Conservation (phyloP, 2,329 filamentous ascomycete species). For the Aspergillus tamarii region DNA sequence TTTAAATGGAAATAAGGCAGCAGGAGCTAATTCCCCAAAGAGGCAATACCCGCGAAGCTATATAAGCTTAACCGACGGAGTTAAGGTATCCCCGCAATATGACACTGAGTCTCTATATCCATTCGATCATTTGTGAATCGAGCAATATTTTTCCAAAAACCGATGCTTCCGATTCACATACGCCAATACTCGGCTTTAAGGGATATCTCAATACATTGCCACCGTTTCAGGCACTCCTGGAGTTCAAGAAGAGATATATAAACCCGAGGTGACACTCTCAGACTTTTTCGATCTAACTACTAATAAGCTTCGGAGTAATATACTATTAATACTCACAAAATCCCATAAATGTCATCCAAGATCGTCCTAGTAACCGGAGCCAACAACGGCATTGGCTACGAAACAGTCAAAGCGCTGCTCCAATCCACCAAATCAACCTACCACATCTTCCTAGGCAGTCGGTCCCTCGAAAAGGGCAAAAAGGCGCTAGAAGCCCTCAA, state of each 20-base stretch:
- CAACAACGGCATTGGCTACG: slow-evolving; percentile 3
- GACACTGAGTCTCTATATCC: background rate
- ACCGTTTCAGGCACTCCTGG: background rate
- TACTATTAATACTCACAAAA: background rate
- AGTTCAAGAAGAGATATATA: background rate
- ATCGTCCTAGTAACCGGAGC: slow-evolving; percentile 5
- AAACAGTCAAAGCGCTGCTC: slow-evolving; percentile 8
- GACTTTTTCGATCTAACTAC: background rate
- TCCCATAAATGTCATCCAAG: background rate
- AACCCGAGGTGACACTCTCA: background rate
- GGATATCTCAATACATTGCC: background rate
- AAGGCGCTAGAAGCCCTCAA: background rate
- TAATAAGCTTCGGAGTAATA: background rate
- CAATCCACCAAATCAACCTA: background rate
- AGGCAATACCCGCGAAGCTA: background rate
- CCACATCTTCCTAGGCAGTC: slow-evolving; percentile 1
- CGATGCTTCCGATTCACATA: background rate
- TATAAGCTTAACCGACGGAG: background rate
- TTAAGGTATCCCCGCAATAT: background rate
- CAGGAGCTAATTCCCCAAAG: background rate
- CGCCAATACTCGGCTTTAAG: background rate
- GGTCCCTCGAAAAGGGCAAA: background rate
- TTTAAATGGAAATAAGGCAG: background rate
- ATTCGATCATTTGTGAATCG: background rate
- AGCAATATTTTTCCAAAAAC: background rate